These are phyloP conservation scores for Acanthamoeba triangularis DNA, from an alignment of 208 protist genomes.

Conservation along the genomic window DNA sequence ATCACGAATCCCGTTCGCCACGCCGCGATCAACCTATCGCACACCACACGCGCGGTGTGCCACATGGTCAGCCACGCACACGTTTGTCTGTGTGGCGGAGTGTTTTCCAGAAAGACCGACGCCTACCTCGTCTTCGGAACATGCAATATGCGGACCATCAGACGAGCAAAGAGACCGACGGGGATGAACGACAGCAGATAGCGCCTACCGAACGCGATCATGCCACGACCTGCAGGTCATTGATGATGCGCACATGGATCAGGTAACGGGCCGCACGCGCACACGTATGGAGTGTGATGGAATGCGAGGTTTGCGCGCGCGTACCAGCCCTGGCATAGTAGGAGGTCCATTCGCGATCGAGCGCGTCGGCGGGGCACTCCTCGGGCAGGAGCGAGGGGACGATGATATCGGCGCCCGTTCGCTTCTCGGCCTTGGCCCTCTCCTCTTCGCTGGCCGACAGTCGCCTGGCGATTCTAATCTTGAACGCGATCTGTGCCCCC, in stretches of 20 bases:
- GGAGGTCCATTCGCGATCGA: conserved; percentile 15
- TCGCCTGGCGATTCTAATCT: not conserved
- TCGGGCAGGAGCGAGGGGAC: conserved; percentile 41
- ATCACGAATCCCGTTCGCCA: conserved; percentile 22
- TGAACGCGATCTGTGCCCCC: not conserved
- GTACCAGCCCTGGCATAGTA: conserved; percentile 10
- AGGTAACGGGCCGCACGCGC: not conserved
- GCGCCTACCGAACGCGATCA: not conserved
- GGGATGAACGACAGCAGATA: conserved; percentile 58
- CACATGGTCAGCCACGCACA: not conserved
- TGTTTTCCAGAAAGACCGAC: too few species aligned
- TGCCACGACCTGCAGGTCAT: not conserved
- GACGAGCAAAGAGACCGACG: conserved; percentile 48
- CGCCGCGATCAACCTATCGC: not conserved
- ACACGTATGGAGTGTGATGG: not conserved
- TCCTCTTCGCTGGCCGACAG: conserved; percentile 50
- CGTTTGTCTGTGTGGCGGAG: too few species aligned
- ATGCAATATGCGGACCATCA: conserved; percentile 72
- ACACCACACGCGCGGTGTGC: not conserved
- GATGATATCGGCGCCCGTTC: conserved; percentile 45
- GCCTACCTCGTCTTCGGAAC: conserved; percentile 50
- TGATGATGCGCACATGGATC: not conserved
- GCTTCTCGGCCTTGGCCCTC: conserved; percentile 52
- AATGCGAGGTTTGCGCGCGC: not conserved
- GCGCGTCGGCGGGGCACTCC: conserved; percentile 3